phyloP scores from a whole-genome alignment of 192 early-diverging fungal species.

The Gigaspora rosea region DNA sequence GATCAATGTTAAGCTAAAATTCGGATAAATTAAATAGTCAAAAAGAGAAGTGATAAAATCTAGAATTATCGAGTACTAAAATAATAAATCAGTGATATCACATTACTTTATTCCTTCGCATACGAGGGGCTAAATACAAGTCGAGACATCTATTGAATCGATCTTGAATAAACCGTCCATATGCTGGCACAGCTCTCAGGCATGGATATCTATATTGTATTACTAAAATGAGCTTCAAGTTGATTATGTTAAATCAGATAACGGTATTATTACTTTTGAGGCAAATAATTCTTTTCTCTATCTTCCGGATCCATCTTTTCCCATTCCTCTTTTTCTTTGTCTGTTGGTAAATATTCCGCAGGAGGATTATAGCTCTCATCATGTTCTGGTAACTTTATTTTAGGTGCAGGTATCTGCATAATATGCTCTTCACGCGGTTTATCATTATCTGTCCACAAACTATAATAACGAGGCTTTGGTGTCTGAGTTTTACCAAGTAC shows the following conservation, averaged over 20 bases:
- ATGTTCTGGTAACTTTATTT: conserved; percentile 84
- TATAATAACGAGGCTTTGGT: conserved; percentile 75
- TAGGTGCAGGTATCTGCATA: conserved; percentile 89
- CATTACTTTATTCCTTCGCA: conserved; percentile 75
- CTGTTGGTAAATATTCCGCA: conserved; percentile 84
- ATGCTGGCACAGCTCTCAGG: conserved; percentile 86
- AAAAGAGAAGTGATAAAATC: neutral
- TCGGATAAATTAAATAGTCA: conserved; percentile 10
- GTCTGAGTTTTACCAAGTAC: conserved; percentile 59
- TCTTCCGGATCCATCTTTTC: conserved; percentile 76
- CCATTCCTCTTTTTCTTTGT: conserved; percentile 82
- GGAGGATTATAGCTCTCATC: conserved; percentile 98
- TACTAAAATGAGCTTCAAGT: no score
- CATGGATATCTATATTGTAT: conserved; percentile 50
- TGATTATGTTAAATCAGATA: no score
- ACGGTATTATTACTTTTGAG: conserved; percentile 56
- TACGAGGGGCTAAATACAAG: conserved; percentile 93
- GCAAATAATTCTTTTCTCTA: conserved; percentile 64
- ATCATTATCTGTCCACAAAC: conserved; percentile 80
- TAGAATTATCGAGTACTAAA: neutral
- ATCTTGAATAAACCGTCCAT: conserved; percentile 89
- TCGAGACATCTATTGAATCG: conserved; percentile 96
- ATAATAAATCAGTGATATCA: neutral
- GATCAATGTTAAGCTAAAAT: conserved; percentile 75
- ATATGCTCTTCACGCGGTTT: conserved; percentile 59